Conservation (phyloP, 1,284 basidiomycete species). For the Fistulinella cinereoalba region DNA sequence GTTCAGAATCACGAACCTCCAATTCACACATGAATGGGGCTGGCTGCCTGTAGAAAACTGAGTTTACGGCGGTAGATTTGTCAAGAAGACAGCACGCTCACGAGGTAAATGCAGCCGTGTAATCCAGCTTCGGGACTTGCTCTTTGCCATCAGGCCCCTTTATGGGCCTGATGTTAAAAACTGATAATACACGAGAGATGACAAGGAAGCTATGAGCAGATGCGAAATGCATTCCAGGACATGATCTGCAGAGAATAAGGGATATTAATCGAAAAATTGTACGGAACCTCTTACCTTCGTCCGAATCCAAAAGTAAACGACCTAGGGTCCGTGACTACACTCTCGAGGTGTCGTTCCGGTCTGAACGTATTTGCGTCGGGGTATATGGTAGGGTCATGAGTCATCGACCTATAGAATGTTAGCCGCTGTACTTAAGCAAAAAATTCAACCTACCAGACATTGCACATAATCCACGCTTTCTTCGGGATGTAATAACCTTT, state of each 20-base stretch:
- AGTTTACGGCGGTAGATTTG: not conserved
- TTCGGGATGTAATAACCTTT: conserved; percentile 10
- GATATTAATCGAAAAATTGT: not conserved
- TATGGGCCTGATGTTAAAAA: conserved; percentile 38
- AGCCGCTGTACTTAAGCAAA: not conserved
- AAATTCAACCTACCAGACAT: conserved; percentile 4
- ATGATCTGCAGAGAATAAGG: conserved; percentile 20
- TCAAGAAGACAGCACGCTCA: not conserved
- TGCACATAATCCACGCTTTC: conserved; percentile 8
- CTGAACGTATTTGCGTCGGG: conserved; percentile 9
- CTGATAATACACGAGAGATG: conserved; percentile 38
- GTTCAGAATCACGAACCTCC: conserved; percentile 3
- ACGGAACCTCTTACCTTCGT: conserved; percentile 24
- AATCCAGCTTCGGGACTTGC: conserved; percentile 26
- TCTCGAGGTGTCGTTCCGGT: conserved; percentile 16
- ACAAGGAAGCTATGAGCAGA: conserved; percentile 36
- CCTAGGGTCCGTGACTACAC: conserved; percentile 6
- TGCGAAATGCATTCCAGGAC: conserved; percentile 41
- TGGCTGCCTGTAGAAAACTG: not conserved
- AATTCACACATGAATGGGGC: conserved; percentile 5
- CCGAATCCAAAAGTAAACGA: conserved; percentile 39
- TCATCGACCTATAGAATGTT: conserved; percentile 8
- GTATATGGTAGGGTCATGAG: conserved; percentile 11
- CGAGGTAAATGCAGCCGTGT: conserved; percentile 11
- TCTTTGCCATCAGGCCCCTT: conserved; percentile 16